Base-by-base conservation (phyloP, 805 yeast species). In the Starmerella gropengiesseri region DNA sequence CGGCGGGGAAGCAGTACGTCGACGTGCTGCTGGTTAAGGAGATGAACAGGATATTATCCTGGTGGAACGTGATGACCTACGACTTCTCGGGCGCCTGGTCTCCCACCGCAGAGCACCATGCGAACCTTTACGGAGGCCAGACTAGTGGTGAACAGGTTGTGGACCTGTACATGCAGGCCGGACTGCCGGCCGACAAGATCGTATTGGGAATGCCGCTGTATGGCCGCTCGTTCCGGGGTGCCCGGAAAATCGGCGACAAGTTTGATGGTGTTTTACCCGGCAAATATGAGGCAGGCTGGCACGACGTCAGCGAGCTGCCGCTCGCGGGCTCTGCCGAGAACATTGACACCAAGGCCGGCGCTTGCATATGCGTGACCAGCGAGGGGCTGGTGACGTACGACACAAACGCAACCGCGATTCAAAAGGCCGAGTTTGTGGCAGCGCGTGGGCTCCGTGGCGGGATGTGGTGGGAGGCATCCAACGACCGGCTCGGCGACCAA, bases 391-490 rank as follows among this genome's bases (percentile, higher is more conserved):
- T 81, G 2, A 68, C 73, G 6, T 89, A 81, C 59, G 98, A 89
- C 57, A 79, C 72, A 47, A 65, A 65, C 0, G 63, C 66, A 4
- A 68, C 79, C 2, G 74, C 71, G 2, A 53, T 57, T 7, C 52
- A 53, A 14, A 91, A 89, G 58, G 85, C 84, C 0, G 53, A 63
- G 22, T 85, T 74, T 52, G 74, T 80, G 7, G 52, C 49, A 30
- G 51, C 60, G 17, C 59, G 63, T 6, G 55, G 64, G 0, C 62
- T 86, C 8, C 93, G 79, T 0, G 97, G 98, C 0, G 94, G 82
- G 0, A 78, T 91, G 75, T 87, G 83, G 79, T 89, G 97, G 97
- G 96, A 89, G 54, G 78, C 94, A 0, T 70, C 78, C 44, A 95
- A 94, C 2, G 94, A 85, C 55, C 54, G 60, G n/a, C 7, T 13